Percentiles rank a stretch among this genome's conserved stretches.
Conservation (phyloP, 495 filamentous ascomycete genomes). For the Chaetomium cochliodes region DNA sequence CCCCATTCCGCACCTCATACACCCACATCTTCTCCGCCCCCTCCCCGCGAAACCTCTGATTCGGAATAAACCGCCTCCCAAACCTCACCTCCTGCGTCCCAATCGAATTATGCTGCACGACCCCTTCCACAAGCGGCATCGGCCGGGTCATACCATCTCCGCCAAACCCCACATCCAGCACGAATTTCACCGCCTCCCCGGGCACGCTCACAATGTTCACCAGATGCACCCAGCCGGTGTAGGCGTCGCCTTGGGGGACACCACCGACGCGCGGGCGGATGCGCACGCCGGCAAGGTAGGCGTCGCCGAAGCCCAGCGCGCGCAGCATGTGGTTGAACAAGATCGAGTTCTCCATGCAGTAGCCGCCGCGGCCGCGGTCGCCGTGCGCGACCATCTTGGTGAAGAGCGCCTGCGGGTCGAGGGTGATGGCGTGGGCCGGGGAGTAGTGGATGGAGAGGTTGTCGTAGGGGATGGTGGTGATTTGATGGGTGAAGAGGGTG, state of each 20-base stretch:
- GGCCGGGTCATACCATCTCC: constrained; percentile 58
- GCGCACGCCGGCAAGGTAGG: constrained; percentile 46
- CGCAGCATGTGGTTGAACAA: constrained; percentile 62
- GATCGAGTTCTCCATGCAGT: constrained; percentile 67
- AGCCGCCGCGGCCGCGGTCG: constrained; percentile 58
- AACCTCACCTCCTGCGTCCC: constrained; percentile 53
- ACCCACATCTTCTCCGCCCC: constrained; percentile 57
- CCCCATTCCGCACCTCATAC: constrained; percentile 56
- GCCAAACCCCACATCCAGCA: constrained; percentile 66
- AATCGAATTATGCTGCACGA: constrained; percentile 42
- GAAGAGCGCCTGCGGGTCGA: constrained; percentile 58
- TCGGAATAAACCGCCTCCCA: constrained; percentile 45
- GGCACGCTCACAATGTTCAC: constrained; percentile 55
- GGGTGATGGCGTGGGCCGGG: constrained; percentile 43
- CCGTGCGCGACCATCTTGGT: constrained; percentile 57
- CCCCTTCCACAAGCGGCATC: constrained; percentile 47
- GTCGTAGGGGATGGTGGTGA: constrained; percentile 65
- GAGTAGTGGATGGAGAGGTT: constrained; percentile 57
- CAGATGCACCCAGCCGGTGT: constrained; percentile 56
- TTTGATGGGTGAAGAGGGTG: constrained; percentile 51
- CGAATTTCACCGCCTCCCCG: constrained; percentile 36
- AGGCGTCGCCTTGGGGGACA: constrained; percentile 38
- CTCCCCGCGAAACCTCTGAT: constrained; percentile 41
- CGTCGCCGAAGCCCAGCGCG: constrained; percentile 54
- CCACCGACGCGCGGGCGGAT: constrained; percentile 34